Evolutionary conservation across 2,329 filamentous ascomycete species (phyloP).

Genomic region (Colletotrichum sp.): DNA sequence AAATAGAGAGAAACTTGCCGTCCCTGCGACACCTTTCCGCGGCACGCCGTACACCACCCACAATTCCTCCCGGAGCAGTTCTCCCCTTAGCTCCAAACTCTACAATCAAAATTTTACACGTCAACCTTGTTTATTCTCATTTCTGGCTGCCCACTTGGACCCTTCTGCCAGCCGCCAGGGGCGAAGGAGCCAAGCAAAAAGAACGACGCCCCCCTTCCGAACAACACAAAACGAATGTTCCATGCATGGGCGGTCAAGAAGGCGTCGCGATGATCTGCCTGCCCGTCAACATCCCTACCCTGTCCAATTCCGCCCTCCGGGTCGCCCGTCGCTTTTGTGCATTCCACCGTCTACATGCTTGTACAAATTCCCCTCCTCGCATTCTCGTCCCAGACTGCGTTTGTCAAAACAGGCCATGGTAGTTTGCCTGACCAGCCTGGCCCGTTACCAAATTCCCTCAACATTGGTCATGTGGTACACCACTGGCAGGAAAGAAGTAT

Average conservation of each 20-base stretch:
- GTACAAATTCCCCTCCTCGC: neutral
- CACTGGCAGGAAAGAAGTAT: neutral
- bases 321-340: neutral
- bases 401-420: neutral
- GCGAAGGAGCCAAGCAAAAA: neutral
- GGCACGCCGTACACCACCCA: neutral
- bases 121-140: neutral
- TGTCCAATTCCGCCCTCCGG: neutral
- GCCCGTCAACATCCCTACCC: slow-evolving; percentile 19
- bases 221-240: neutral
- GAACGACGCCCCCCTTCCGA: neutral
- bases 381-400: neutral
- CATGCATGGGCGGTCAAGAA: neutral
- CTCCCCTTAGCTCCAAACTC: neutral
- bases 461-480: neutral
- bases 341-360: neutral
- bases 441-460: neutral
- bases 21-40: neutral
- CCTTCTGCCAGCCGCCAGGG: neutral
- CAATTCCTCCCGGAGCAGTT: neutral
- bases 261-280: neutral
- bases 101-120: neutral
- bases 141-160: neutral
- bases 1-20: neutral
- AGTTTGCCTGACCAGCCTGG: neutral